Conservation (phyloP, 805 yeast genomes). For the Candida ponderosae region DNA sequence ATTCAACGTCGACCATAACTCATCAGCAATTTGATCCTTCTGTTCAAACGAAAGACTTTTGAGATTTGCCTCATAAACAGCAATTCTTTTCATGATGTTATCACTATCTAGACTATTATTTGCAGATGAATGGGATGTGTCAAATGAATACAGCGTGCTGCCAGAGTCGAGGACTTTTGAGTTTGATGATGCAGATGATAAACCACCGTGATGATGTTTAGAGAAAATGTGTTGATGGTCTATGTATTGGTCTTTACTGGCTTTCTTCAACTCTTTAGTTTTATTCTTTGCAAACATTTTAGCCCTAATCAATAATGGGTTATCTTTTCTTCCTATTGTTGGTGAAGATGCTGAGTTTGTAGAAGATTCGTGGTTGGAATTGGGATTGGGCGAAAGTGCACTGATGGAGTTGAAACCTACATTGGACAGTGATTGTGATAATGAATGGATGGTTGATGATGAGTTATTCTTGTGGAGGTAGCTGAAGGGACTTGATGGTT, state of each 20-base stretch:
- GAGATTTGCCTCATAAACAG: slow-evolving; percentile 21
- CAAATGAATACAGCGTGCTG: slow-evolving; percentile 29
- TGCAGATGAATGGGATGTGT: slow-evolving; percentile 19
- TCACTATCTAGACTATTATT: slow-evolving; percentile 18
- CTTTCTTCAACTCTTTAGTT: slow-evolving; percentile 15
- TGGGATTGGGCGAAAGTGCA: not conserved
- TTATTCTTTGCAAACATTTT: slow-evolving; percentile 19
- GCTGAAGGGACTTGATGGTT: slow-evolving; percentile 5
- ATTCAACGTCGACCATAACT: slow-evolving; percentile 41
- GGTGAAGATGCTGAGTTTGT: slow-evolving; percentile 9
- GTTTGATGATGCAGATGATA: slow-evolving; percentile 30
- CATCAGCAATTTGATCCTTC: slow-evolving; percentile 34
- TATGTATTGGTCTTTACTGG: slow-evolving; percentile 1
- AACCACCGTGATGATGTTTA: slow-evolving; percentile 7
- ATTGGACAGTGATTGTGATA: slow-evolving; percentile 16
- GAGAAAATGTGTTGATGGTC: not conserved
- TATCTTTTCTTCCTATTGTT: slow-evolving; percentile 11
- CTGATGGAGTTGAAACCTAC: slow-evolving; percentile 15
- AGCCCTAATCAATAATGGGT: slow-evolving; percentile 16
- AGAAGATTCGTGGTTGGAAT: not conserved
- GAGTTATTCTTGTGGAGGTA: slow-evolving; percentile 13
- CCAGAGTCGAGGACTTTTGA: slow-evolving; percentile 25
- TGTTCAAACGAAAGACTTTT: slow-evolving; percentile 24
- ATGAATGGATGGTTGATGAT: slow-evolving; percentile 17
- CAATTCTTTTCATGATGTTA: slow-evolving; percentile 22